A percentile compares a stretch with the other conserved stretches of the same genome.
phyloP scores from a whole-genome alignment of 257 asterid genomes.

The Fraxinus cuspidata region DNA sequence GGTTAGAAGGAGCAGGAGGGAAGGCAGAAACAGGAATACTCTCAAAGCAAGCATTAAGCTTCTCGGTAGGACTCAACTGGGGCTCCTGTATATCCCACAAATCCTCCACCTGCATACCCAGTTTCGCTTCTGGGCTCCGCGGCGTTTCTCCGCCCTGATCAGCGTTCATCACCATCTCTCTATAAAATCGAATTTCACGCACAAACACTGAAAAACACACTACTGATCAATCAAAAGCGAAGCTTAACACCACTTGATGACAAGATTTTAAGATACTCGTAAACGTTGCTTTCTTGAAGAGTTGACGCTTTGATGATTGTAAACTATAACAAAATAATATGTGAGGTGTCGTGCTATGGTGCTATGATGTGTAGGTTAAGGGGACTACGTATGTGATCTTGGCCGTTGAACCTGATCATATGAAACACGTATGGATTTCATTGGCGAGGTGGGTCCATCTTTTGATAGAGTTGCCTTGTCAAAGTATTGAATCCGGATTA shows the following conservation, averaged over 20 bases:
- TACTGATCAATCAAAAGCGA: not conserved
- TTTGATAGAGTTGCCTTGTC: constrained; percentile 14
- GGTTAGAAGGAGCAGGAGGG: constrained; percentile 77
- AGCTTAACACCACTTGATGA: not conserved
- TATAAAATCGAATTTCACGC: constrained; percentile 14
- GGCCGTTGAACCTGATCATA: constrained; percentile 3
- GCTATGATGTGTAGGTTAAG: constrained; percentile 18
- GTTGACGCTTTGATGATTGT: constrained; percentile 37
- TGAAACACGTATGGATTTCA: constrained; percentile 22
- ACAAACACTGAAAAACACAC: not conserved
- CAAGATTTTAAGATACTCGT: constrained; percentile 15
- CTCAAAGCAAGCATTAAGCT: constrained; percentile 96
- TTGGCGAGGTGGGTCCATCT: not conserved
- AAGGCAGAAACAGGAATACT: constrained; percentile 94
- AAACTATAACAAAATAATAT: constrained; percentile 6
- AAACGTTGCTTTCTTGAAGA: constrained; percentile 28
- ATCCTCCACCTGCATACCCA: constrained; percentile 96
- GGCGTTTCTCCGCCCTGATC: constrained; percentile 62
- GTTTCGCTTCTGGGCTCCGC: constrained; percentile 92
- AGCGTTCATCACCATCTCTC: constrained; percentile 42
- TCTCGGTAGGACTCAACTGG: constrained; percentile 90
- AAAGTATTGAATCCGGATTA: constrained; percentile 29
- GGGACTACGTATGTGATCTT: constrained; percentile 1
- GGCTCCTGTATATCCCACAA: constrained; percentile 92
- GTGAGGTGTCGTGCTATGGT: constrained; percentile 24